Evolutionary conservation across 2,329 filamentous ascomycete species (phyloP).

Genomic region (Alternaria angustiovoidea): DNA sequence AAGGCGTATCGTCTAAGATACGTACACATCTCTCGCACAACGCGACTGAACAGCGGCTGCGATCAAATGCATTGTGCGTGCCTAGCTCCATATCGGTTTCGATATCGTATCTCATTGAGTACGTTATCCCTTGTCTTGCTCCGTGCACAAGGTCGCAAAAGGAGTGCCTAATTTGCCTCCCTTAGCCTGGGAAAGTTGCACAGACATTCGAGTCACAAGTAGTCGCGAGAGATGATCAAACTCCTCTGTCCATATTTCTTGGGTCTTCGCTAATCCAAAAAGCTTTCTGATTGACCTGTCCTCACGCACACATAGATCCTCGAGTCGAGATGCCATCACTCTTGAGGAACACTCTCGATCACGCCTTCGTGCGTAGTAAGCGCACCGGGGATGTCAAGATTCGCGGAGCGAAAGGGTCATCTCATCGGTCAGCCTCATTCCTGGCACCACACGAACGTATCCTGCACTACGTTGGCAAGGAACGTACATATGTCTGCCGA

Average conservation of each 20-base stretch:
- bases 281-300: neutral
- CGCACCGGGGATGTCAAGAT: slow-evolving; percentile 14
- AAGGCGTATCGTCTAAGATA: neutral
- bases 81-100: too few relatives aligned
- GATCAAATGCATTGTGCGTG: neutral
- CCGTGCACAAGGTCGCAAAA: neutral
- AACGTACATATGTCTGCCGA: slow-evolving; percentile 8
- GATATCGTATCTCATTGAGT: neutral
- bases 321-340: neutral
- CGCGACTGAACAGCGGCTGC: neutral
- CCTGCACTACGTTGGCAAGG: slow-evolving; percentile 14
- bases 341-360: neutral
- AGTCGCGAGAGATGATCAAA: neutral
- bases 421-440: neutral
- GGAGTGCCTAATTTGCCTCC: neutral
- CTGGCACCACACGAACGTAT: neutral
- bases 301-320: neutral
- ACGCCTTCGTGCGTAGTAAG: slow-evolving; percentile 17
- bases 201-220: neutral
- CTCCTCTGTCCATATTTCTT: neutral
- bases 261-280: neutral
- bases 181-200: neutral
- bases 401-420: slow-evolving; percentile 5
- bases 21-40: neutral
- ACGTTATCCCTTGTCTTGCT: neutral